Evolutionary conservation across 345 rosid species (phyloP), one percentile per base, ranked within the genome.

Genomic region (Melaleuca quinquenervia): DNA sequence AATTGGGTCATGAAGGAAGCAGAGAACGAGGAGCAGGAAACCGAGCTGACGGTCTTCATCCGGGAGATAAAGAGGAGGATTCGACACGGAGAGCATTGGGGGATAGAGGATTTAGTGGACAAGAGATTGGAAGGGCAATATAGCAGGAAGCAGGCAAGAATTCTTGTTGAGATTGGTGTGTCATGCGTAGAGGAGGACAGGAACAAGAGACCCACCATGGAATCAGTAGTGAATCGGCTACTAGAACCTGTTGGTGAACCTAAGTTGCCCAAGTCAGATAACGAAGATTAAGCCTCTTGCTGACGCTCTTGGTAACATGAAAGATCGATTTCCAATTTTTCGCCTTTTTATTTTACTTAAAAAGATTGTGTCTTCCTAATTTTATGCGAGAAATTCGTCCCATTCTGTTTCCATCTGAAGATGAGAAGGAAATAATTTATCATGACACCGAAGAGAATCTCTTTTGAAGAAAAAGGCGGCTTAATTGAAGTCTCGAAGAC

Each of bases 51-150:
- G 16, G 85, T 64, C 84, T 87, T 90, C 41, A 86, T 90, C 54
- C 86, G 85, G 84, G 45, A 58, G 52, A 85, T 84, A 82, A 88
- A 85, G 85, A 83, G 70, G 87, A 90, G 82, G 60, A 80, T 91
- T 24, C 45, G 48, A 14, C 2, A 52, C 29, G 89, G 52, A 45
- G 92, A 87, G 18, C 56, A 52, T 6, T 76, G 76, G 7, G 88
- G 92, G 91, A 76, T 88, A 5, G 91, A 90, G 36, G 91, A 89
- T 24, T 5, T n/a, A 21, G 91, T 90, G 85, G 91, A 89, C 88
- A 86, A 83, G 70, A 90, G 90, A 24, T 86, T 88, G 86, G 51
- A 86, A 70, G 91, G 88, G 60, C n/a, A 84, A 76, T 88, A 83
- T 52, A 88, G 52, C 56, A 86, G 83, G 82, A 88, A 85, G 27